These are phyloP conservation scores for Epichloe festucae DNA, from an alignment of 2,329 filamentous ascomycete species.

Conservation along the genomic window DNA sequence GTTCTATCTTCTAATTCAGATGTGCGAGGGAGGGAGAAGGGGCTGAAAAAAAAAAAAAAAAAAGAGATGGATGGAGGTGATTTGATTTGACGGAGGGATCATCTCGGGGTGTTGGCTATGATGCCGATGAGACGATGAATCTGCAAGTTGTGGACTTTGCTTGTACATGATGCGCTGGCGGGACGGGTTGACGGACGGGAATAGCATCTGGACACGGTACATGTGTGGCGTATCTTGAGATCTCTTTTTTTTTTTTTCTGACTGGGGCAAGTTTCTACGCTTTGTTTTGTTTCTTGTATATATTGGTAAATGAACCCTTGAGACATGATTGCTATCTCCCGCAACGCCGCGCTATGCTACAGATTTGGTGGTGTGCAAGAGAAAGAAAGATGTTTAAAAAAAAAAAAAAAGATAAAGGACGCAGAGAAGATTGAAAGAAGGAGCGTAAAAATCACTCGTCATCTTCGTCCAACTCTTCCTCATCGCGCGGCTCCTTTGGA, in stretches of 20 bases:
- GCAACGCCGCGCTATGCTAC: constrained; percentile 5
- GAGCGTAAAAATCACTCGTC: constrained; percentile 15
- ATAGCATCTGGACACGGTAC: no score
- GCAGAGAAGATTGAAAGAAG: background rate
- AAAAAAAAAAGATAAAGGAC: background rate
- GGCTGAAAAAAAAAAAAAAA: no score
- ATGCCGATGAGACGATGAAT: no score
- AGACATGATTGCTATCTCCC: background rate
- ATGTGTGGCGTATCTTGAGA: no score
- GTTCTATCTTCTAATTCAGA: background rate
- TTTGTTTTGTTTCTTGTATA: background rate
- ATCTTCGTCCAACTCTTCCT: constrained; percentile 30
- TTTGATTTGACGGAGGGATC: background rate
- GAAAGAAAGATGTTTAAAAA: background rate
- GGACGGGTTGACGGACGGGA: no score
- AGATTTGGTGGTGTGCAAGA: background rate
- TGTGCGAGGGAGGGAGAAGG: no score
- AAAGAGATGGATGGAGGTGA: no score
- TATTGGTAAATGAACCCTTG: background rate
- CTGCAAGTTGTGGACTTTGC: no score
- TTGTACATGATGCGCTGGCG: no score
- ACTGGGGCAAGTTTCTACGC: background rate
- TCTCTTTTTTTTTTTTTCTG: background rate
- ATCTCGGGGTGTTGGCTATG: background rate
- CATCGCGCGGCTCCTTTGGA: constrained; percentile 65